Conservation (phyloP, 2,329 filamentous ascomycete genomes). For the Fusarium pseudocircinatum region DNA sequence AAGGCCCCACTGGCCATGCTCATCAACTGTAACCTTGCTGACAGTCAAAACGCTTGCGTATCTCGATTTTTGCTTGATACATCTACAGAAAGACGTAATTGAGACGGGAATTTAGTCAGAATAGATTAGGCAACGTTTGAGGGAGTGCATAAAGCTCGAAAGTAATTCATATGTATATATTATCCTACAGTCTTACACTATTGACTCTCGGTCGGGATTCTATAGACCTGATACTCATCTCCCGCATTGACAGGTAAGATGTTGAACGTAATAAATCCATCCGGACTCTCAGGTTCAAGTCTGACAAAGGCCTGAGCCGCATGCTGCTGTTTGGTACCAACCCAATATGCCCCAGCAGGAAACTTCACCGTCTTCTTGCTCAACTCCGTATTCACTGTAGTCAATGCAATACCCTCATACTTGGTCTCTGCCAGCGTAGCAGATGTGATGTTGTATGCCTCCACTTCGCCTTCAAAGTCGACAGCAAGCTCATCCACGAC, state of each 20-base stretch:
- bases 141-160: no score
- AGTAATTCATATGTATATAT: not conserved
- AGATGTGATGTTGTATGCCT: slow-evolving; percentile 41
- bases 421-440: slow-evolving; percentile 25
- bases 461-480: slow-evolving; percentile 40
- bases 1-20: not conserved
- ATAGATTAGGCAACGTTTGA: no score
- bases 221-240: slow-evolving; percentile 47
- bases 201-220: slow-evolving; percentile 6
- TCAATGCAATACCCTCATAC: slow-evolving; percentile 43
- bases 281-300: slow-evolving; percentile 46
- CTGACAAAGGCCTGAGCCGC: slow-evolving; percentile 44
- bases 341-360: slow-evolving; percentile 44
- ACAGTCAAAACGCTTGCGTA: accelerated
- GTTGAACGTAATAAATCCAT: slow-evolving; percentile 46
- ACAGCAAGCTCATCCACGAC: slow-evolving; percentile 35
- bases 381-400: slow-evolving; percentile 35
- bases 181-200: not conserved
- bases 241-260: slow-evolving; percentile 42
- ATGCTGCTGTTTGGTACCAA: slow-evolving; percentile 47
- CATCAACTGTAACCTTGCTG: no score
- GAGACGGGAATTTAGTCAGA: accelerated
- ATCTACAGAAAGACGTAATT: no score
- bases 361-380: slow-evolving; percentile 32
- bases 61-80: not conserved